A percentile compares a stretch with the other conserved stretches of the same genome.
These are phyloP conservation scores for Fistulina hepatica DNA, from an alignment of 1,284 basidiomycete genomes.

Conservation along the genomic window DNA sequence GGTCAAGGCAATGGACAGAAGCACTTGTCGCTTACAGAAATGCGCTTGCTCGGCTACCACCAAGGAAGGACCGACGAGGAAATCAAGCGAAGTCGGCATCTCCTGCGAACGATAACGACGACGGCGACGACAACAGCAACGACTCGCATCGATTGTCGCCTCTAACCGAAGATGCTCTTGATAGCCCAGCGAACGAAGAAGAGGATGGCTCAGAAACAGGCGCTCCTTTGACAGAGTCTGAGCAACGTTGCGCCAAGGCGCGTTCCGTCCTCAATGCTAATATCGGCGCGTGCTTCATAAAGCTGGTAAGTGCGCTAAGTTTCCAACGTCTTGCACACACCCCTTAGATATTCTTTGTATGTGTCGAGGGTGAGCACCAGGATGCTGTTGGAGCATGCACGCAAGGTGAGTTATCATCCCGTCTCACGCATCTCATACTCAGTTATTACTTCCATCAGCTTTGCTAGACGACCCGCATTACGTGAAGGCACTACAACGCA, in stretches of 20 bases:
- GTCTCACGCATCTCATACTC: slow-evolving; percentile 3
- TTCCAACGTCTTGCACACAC: neutral
- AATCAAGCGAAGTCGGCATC: slow-evolving; percentile 10
- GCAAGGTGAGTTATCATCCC: slow-evolving; percentile 37
- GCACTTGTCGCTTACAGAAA: slow-evolving; percentile 53
- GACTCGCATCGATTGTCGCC: too few species aligned
- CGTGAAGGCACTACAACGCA: slow-evolving; percentile 79
- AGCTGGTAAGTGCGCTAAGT: slow-evolving; percentile 47
- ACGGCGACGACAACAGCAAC: slow-evolving; percentile 18
- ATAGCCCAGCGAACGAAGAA: slow-evolving; percentile 13
- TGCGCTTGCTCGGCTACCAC: slow-evolving; percentile 49
- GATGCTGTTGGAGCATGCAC: slow-evolving; percentile 69
- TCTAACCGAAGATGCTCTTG: slow-evolving; percentile 2
- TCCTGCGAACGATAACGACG: slow-evolving; percentile 18
- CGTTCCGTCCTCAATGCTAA: slow-evolving; percentile 69
- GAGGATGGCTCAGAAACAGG: slow-evolving; percentile 18
- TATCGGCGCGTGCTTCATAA: slow-evolving; percentile 70
- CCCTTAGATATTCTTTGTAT: neutral
- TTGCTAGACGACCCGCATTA: slow-evolving; percentile 78
- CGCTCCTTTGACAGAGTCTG: slow-evolving; percentile 24
- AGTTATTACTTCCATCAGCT: slow-evolving; percentile 36
- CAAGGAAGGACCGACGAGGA: slow-evolving; percentile 25
- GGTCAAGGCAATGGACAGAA: slow-evolving; percentile 45
- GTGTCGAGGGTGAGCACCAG: slow-evolving; percentile 58
- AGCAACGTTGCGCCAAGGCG: slow-evolving; percentile 40